A percentile compares a stretch with the other conserved stretches of the same genome.
Evolutionary conservation across 306 rosid genomes (phyloP).

Genomic region (Leucaena leucocephala): DNA sequence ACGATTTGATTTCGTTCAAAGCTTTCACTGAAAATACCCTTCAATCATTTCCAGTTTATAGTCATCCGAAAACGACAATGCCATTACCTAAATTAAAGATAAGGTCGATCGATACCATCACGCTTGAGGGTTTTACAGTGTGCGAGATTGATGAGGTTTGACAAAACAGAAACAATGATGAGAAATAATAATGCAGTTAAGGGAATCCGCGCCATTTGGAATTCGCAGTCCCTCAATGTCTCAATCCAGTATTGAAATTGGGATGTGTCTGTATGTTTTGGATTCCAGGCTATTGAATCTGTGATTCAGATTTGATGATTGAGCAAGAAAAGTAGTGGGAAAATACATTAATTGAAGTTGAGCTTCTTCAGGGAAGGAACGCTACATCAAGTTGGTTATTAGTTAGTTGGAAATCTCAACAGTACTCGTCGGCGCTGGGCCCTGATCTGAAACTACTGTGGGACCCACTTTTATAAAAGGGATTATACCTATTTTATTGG

Average conservation of each 20-base stretch:
- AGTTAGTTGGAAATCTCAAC: slow-evolving; percentile 15
- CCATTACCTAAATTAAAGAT: not conserved
- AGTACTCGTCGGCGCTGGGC: not conserved
- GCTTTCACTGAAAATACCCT: slow-evolving; percentile 72
- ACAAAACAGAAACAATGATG: slow-evolving; percentile 35
- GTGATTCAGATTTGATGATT: slow-evolving; percentile 38
- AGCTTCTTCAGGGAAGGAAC: slow-evolving; percentile 26
- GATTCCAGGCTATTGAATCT: not conserved
- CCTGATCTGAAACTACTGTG: too few species aligned
- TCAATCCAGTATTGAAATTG: slow-evolving; percentile 9
- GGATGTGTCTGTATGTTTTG: not conserved
- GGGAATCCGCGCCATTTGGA: slow-evolving; percentile 55
- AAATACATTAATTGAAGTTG: slow-evolving; percentile 25
- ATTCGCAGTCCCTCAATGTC: not conserved
- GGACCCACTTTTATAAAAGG: too few species aligned
- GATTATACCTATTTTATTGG: too few species aligned
- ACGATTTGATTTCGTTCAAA: slow-evolving; percentile 95
- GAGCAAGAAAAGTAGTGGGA: slow-evolving; percentile 19
- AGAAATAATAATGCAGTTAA: slow-evolving; percentile 42
- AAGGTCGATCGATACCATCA: slow-evolving; percentile 53
- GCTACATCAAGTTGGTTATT: slow-evolving; percentile 30
- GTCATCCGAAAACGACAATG: not conserved
- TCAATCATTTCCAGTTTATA: not conserved
- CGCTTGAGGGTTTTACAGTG: slow-evolving; percentile 92
- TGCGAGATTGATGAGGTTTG: slow-evolving; percentile 50